Conservation (phyloP, 176 grass and related monocot genomes). For the Ensete ventricosum region DNA sequence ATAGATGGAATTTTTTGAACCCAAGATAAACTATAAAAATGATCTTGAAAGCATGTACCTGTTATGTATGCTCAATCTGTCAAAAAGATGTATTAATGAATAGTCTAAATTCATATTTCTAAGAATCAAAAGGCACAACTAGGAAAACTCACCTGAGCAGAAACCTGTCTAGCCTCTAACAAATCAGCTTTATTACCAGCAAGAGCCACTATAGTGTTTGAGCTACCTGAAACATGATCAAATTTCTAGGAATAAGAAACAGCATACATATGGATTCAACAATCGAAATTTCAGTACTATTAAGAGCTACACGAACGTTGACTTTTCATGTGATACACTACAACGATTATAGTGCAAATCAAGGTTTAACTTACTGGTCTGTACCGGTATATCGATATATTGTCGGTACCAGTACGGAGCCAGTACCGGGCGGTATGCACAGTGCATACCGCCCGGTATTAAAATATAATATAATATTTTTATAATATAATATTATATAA, state of each 20-base stretch:
- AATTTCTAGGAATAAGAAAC: neutral
- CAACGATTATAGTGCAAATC: too few relatives aligned
- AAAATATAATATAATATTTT: too few relatives aligned
- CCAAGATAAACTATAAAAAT: neutral
- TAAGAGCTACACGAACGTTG: neutral
- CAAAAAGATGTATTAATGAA: neutral
- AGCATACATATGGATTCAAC: neutral
- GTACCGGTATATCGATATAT: too few relatives aligned
- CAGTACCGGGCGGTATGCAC: too few relatives aligned
- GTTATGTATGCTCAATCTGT: neutral
- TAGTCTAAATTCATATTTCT: neutral
- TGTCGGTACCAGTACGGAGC: too few relatives aligned
- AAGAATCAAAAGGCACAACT: neutral
- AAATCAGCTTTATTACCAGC: slow-evolving; percentile 95
- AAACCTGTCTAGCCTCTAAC: slow-evolving; percentile 67
- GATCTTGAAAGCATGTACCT: neutral
- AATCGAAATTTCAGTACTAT: neutral
- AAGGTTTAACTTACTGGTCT: too few relatives aligned
- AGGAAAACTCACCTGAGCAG: slow-evolving; percentile 41
- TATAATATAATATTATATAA: too few relatives aligned
- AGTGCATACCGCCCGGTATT: too few relatives aligned
- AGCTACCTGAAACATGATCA: slow-evolving; percentile 51
- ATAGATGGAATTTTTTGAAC: neutral
- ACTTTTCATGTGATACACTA: neutral
- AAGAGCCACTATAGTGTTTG: slow-evolving; percentile 72